Base-by-base conservation (phyloP, 768 basidiomycete species). In the Kondoa malvinella region DNA sequence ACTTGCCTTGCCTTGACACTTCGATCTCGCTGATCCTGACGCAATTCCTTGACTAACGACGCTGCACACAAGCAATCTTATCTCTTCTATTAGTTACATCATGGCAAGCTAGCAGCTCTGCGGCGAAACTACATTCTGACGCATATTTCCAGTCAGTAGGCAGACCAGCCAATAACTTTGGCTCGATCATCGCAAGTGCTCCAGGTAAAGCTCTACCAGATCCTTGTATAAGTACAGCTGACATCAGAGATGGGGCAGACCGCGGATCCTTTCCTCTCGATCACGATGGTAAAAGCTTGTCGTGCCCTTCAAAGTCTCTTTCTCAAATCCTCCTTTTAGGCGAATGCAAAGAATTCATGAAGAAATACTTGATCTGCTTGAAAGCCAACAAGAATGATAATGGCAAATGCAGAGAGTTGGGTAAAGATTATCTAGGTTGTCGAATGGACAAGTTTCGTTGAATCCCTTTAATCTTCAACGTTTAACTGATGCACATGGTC, bases 361-460 rank as follows among this genome's bases (percentile, higher is more conserved):
- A 74, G 56, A 72, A 72, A 2, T 79, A 80, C 68, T 71, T 80
- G 40, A 74, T 75, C 67, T 80, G 79, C 68, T 69, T 80, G 64
- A 78, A 78, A 69, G 63, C 65, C 58, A 72, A 76, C 67, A 72
- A 74, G 59, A 73, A 74, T 30, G 71, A 78, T 60, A 77, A 77
- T 63, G 77, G 77, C 1, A 72, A 76, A 56, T 80, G 79, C 67
- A 69, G 79, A 56, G 71, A 76, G 17, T 71, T 78, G 65, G 76
- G 77, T 21, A 76, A 75, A 61, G 71, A 73, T 25, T 80, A 80
- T 66, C 72, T 80, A 0, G 72, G 76, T 57, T 80, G 79, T 67
- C 71, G 79, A 67, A 80, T 80, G 79, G 78, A 79, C 71, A 74
- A 77, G 79, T 79, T 67, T 71, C 78, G 56, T 57, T 4, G n/a